Evolutionary conservation across 2,329 filamentous ascomycete species (phyloP).

Genomic region (Trichoderma oligosporum): DNA sequence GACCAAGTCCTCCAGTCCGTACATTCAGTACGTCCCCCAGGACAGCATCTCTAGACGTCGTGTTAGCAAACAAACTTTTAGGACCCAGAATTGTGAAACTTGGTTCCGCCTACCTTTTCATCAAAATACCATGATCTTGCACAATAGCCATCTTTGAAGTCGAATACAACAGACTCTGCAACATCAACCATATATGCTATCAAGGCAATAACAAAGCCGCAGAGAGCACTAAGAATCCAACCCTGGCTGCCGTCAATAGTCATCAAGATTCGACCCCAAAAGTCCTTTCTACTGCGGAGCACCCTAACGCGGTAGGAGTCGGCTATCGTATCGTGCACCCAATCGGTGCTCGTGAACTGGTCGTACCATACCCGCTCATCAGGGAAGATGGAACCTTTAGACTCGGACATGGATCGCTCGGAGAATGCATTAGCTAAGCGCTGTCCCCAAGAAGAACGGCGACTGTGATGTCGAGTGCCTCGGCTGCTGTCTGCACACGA

Average conservation of each 20-base stretch:
- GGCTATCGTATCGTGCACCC: constrained; percentile 96
- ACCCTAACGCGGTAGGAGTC: constrained; percentile 87
- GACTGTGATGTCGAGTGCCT: constrained; percentile 49
- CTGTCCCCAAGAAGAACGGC: constrained; percentile 56
- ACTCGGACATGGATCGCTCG: constrained; percentile 58
- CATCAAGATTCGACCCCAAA: constrained; percentile 72
- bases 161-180: constrained; percentile 79
- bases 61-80: constrained; percentile 23
- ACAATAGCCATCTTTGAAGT: constrained; percentile 90
- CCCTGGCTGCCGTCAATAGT: constrained; percentile 86
- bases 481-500: constrained; percentile 41
- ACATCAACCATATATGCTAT: constrained; percentile 88
- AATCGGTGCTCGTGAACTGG: constrained; percentile 95
- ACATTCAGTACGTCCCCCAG: constrained; percentile 48
- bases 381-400: constrained; percentile 62
- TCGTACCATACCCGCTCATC: constrained; percentile 98
- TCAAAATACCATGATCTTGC: constrained; percentile 65
- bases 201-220: constrained; percentile 78
- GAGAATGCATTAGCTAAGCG: constrained; percentile 60
- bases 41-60: constrained; percentile 49
- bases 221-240: constrained; percentile 88
- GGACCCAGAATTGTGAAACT: too few relatives aligned
- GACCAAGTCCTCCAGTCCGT: constrained; percentile 57
- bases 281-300: constrained; percentile 74
- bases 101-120: constrained; percentile 51